A percentile compares a stretch with the other conserved stretches of the same genome.
Conservation (phyloP, 306 rosid genomes). For the Lotus japonicus region DNA sequence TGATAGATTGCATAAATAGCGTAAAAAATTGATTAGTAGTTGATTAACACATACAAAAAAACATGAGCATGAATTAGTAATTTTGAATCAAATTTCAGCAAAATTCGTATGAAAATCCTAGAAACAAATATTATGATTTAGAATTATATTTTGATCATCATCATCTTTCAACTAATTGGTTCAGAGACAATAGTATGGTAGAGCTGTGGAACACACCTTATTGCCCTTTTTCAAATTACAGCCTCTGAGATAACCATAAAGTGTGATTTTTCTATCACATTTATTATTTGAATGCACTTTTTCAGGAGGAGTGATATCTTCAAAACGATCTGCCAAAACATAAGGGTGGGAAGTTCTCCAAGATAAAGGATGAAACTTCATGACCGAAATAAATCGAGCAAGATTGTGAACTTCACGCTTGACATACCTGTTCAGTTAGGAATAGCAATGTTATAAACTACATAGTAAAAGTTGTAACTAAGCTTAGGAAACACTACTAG, state of each 20-base stretch:
- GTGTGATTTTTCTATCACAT: slow-evolving; percentile 79
- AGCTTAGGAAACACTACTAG: not conserved
- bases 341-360: slow-evolving; percentile 92
- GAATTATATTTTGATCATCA: not conserved
- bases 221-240: slow-evolving; percentile 79
- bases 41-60: not conserved
- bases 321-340: slow-evolving; percentile 86
- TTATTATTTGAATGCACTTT: slow-evolving; percentile 56
- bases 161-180: not conserved
- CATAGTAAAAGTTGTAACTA: not conserved
- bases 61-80: not conserved
- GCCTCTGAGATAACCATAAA: slow-evolving; percentile 91
- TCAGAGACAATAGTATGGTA: not conserved
- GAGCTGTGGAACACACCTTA: slow-evolving; percentile 49
- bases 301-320: slow-evolving; percentile 89
- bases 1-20: not conserved
- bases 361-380: slow-evolving; percentile 89
- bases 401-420: slow-evolving; percentile 93
- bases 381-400: slow-evolving; percentile 86
- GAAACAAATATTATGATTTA: not conserved
- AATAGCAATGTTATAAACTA: slow-evolving; percentile 2
- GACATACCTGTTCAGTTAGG: slow-evolving; percentile 49
- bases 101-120: not conserved
- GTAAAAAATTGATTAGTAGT: not conserved
- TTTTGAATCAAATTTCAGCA: slow-evolving; percentile 2